Percentiles rank a stretch among this genome's conserved stretches.
Conservation (phyloP, 1,284 basidiomycete species). For the Coniophora puteana region DNA sequence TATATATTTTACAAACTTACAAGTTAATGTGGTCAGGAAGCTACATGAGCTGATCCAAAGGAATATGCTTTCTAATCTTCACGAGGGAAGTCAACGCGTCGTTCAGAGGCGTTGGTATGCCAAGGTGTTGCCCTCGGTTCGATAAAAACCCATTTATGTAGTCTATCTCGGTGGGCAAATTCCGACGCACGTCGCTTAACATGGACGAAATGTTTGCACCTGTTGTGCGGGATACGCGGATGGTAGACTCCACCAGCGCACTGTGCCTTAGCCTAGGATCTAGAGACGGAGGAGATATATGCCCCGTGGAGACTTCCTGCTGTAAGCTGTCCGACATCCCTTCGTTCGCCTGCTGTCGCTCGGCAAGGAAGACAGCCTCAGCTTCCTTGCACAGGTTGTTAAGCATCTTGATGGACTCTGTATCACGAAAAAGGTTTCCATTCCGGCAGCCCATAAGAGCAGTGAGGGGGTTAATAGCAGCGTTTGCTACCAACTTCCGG, state of each 20-base stretch:
- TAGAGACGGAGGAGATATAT: conserved; percentile 34
- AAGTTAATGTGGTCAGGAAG: too few species aligned
- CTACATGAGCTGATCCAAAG: conserved; percentile 41
- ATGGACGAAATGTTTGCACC: conserved; percentile 75
- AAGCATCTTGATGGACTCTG: conserved; percentile 41
- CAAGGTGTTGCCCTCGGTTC: conserved; percentile 58
- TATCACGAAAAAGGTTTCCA: conserved; percentile 59
- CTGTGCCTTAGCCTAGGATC: conserved; percentile 37
- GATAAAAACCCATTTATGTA: conserved; percentile 87
- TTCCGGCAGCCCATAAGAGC: conserved; percentile 82
- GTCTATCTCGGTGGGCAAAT: conserved; percentile 70
- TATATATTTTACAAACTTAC: too few species aligned
- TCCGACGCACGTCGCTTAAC: conserved; percentile 62
- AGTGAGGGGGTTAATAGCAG: conserved; percentile 86
- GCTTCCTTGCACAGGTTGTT: conserved; percentile 58
- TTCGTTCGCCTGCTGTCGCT: conserved; percentile 42
- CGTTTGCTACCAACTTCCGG: conserved; percentile 84
- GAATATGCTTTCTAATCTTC: conserved; percentile 40
- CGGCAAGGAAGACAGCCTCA: conserved; percentile 50
- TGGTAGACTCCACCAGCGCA: conserved; percentile 46
- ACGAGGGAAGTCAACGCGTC: conserved; percentile 61
- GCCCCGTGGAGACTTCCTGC: conserved; percentile 23
- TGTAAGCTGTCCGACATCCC: conserved; percentile 31
- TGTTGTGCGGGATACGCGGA: conserved; percentile 55
- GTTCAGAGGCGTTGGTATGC: conserved; percentile 63